Percentiles rank a stretch among this genome's conserved stretches.
Evolutionary conservation across 2,329 filamentous ascomycete genomes (phyloP).

Genomic region (Acrodontium crateriforme): DNA sequence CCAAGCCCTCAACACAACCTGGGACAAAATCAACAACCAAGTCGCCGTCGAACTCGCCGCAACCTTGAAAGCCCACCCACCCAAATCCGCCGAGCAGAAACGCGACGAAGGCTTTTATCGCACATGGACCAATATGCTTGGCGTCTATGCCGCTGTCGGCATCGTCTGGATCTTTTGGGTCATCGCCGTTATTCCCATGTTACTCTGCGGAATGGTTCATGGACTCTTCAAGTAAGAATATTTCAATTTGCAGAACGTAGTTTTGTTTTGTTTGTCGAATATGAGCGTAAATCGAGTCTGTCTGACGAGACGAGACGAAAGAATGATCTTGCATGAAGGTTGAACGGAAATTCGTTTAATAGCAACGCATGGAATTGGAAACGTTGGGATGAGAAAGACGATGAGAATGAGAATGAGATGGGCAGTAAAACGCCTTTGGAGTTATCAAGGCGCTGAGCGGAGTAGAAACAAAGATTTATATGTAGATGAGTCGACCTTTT

Average conservation of each 20-base stretch:
- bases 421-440: too few relatives aligned
- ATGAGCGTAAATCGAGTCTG: too few relatives aligned
- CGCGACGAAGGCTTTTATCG: conserved; percentile 14
- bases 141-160: conserved; percentile 20
- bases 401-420: too few relatives aligned
- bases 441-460: too few relatives aligned
- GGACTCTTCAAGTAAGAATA: conserved; percentile 14
- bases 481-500: too few relatives aligned
- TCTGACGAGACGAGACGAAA: too few relatives aligned
- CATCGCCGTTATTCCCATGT: conserved; percentile 22
- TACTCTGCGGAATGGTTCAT: conserved; percentile 18
- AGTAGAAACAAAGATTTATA: too few relatives aligned
- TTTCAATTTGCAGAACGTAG: conserved; percentile 1
- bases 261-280: too few relatives aligned
- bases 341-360: too few relatives aligned
- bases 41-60: conserved; percentile 50
- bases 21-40: conserved; percentile 58
- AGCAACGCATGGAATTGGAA: too few relatives aligned
- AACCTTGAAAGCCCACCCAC: conserved; percentile 20
- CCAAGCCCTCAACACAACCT: conserved; percentile 50
- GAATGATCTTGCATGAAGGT: too few relatives aligned
- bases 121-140: conserved; percentile 13
- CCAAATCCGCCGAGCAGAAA: conserved; percentile 7
- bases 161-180: conserved; percentile 25
- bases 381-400: too few relatives aligned